Conservation (phyloP, 345 rosid species). For the Salix udensis region DNA sequence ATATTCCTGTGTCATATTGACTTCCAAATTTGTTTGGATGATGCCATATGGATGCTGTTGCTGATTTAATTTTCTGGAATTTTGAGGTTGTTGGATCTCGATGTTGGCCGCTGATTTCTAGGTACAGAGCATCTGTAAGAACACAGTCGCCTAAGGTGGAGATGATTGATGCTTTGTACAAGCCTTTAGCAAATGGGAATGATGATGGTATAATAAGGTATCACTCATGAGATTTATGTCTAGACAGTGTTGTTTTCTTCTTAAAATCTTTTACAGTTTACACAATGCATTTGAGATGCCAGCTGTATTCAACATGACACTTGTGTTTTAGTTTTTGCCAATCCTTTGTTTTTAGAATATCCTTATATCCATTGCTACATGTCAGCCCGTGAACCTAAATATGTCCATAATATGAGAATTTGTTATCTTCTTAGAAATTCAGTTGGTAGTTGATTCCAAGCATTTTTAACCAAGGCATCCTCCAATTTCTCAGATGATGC, state of each 20-base stretch:
- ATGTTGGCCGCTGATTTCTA: constrained; percentile 75
- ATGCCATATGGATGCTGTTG: constrained; percentile 3
- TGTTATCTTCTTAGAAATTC: neutral
- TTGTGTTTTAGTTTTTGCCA: neutral
- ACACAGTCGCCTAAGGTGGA: constrained; percentile 75
- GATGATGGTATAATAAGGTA: constrained; percentile 90
- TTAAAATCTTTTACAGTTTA: no score
- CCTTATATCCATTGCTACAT: no score
- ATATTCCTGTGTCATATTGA: neutral
- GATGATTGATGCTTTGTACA: constrained; percentile 82
- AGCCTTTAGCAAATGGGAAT: constrained; percentile 50
- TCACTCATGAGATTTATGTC: neutral
- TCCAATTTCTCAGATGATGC: neutral
- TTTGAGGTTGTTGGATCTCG: constrained; percentile 86
- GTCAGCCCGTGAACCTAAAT: no score
- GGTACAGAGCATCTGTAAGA: constrained; percentile 85
- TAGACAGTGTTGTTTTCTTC: no score
- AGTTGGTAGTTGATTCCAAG: neutral
- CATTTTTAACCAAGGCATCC: neutral
- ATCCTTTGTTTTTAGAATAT: no score
- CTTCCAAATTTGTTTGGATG: neutral
- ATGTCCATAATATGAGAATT: neutral
- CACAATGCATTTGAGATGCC: neutral
- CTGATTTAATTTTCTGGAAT: constrained; percentile 6
- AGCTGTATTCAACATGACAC: neutral